Evolutionary conservation across 2,329 filamentous ascomycete genomes (phyloP).

Genomic region (Fusarium sp.): DNA sequence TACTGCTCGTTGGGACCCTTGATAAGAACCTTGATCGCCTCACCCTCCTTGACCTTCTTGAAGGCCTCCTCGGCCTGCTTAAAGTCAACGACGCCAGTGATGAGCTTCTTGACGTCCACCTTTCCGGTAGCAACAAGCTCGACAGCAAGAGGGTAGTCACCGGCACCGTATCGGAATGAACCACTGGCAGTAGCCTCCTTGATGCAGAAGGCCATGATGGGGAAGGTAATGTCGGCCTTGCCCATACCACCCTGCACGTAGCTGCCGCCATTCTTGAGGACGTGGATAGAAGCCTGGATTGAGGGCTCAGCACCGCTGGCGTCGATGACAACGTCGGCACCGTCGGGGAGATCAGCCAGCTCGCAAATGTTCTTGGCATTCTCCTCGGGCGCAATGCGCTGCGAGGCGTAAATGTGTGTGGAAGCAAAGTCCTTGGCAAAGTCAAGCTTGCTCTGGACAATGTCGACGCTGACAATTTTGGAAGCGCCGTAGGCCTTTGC

Average conservation of each 20-base stretch:
- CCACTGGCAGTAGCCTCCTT: slow-evolving; percentile 91
- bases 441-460: slow-evolving; percentile 80
- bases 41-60: slow-evolving; percentile 84
- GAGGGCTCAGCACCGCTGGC: slow-evolving; percentile 82
- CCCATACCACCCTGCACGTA: slow-evolving; percentile 95
- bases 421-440: slow-evolving; percentile 81
- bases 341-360: slow-evolving; percentile 71
- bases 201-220: slow-evolving; percentile 88
- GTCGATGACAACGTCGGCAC: slow-evolving; percentile 84
- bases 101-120: slow-evolving; percentile 84
- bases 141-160: slow-evolving; percentile 88
- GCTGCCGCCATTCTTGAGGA: slow-evolving; percentile 76
- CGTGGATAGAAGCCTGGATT: slow-evolving; percentile 80
- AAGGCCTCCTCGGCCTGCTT: slow-evolving; percentile 88
- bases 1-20: slow-evolving; percentile 72
- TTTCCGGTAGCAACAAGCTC: slow-evolving; percentile 78
- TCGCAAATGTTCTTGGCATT: slow-evolving; percentile 78
- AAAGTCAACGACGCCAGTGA: slow-evolving; percentile 83
- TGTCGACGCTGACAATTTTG: slow-evolving; percentile 88
- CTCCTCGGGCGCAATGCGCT: slow-evolving; percentile 73
- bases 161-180: slow-evolving; percentile 88
- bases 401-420: slow-evolving; percentile 76
- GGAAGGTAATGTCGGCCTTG: slow-evolving; percentile 86
- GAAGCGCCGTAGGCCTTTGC: slow-evolving; percentile 86
- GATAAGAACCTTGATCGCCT: slow-evolving; percentile 79